Conservation (phyloP, 257 asterid genomes). For the Rubia yunnanensis region DNA sequence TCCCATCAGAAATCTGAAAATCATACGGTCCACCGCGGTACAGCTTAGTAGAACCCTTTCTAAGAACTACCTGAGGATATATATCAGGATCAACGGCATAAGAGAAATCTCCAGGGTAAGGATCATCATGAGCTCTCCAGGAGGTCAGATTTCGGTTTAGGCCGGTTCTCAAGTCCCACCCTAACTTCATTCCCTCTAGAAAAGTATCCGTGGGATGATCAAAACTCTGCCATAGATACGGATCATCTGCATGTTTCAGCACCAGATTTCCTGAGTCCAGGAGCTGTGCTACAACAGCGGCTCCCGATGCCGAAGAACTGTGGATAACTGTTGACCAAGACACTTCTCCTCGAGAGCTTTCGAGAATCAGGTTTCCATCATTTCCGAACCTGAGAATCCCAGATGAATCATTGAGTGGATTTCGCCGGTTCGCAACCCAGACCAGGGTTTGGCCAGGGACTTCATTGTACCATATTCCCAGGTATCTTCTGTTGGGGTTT, state of each 20-base stretch:
- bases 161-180: constrained; percentile 59
- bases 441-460: constrained; percentile 8
- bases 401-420: not conserved
- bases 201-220: constrained; percentile 58
- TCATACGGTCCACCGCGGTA: constrained; percentile 81
- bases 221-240: constrained; percentile 66
- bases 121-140: constrained; percentile 59
- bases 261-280: constrained; percentile 27
- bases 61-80: not conserved
- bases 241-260: constrained; percentile 18
- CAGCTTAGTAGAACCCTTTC: not conserved
- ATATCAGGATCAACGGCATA: constrained; percentile 15
- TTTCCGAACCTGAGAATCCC: constrained; percentile 8
- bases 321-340: not conserved
- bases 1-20: constrained; percentile 60
- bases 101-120: constrained; percentile 45
- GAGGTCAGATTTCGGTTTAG: constrained; percentile 40
- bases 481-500: constrained; percentile 14
- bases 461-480: constrained; percentile 24
- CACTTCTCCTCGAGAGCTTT: not conserved
- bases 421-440: constrained; percentile 21
- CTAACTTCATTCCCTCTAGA: constrained; percentile 69
- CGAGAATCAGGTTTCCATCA: constrained; percentile 14
- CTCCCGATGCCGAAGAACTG: not conserved
- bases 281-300: constrained; percentile 8